Evolutionary conservation across 805 yeast genomes (phyloP), one percentile per base, ranked within the genome.

Genomic region (Saturnispora kantuleensis): DNA sequence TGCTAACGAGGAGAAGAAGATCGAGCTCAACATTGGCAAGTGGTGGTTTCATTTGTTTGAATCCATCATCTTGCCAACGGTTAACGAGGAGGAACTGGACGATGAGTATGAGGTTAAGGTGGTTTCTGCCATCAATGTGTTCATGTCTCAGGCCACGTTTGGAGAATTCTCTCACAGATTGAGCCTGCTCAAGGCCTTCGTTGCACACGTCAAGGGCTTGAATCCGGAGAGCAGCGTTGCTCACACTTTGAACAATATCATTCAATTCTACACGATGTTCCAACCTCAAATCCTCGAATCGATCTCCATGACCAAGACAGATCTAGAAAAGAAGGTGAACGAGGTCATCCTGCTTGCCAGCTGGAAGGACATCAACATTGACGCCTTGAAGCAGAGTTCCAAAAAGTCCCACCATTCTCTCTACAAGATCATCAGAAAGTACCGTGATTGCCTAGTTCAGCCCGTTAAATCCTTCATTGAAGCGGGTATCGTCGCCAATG

Each of bases 21-120:
- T 74, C 15, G 69, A 71, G 46, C 67, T 66, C 38, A 68, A 62
- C 6, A 64, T 80, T 39, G 87, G 94, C 17, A 77, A 77, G 51
- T 88, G 95, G 93, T 90, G 96, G 95, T 93, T 81, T 65, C 78
- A 88, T 57, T 67, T 93, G 40, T 93, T 81, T 57, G 97, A 93
- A 58, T 77, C 80, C 9, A 72, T 88, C n/a, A 65, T 84, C 33
- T 57, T 81, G 12, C 78, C 79, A 5, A 55, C 65, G 6, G 62
- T 77, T 7, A 60, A 67, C 12, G 67, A 62, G 10, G 71, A 66
- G 10, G 60, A 61, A 3, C 64, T 62, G 7, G 70, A 64, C 16
- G 58, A 54, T 17, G 55, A 50, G 3, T 52, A 57, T 31, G 65
- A 64, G 38, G 50, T 62, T 26, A 60, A 61, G 16, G 58, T 79